Base-by-base conservation (phyloP, 768 basidiomycete genomes). In the Tylopilus rubrobrunneus region DNA sequence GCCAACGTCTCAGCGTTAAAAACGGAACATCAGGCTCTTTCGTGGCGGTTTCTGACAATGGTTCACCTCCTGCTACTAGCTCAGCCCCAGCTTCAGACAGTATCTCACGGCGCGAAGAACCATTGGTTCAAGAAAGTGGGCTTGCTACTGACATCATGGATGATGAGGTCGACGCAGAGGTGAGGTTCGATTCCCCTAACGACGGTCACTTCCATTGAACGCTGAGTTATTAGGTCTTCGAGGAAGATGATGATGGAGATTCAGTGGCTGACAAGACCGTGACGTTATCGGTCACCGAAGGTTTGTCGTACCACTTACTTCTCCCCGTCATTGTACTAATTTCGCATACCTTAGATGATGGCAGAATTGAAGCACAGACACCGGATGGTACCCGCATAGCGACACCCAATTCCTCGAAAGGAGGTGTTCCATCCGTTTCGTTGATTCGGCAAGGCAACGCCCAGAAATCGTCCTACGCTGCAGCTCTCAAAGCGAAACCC, bases 371-470 rank as follows among this genome's bases (percentile, higher is more conserved):
- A 65, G 97, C 95, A 2, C 92, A 97, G 67, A 98, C 97, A 0
- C 95, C 97, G 4, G 93, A 98, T 59, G 97, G 97, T 1, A 98
- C 95, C 0, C 83, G 93, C 15, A 85, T 99, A 29, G 84, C 90
- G 3, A 98, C 97, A 5, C 96, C 97, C 1, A 87, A 78, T 51
- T 79, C 82, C 2, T 60, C 68, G 3, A 80, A 76, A 62, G 77
- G 79, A 62, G 76, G 79, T 27, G 71, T 65, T 19, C 66, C 68
- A 12, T 55, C 73, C 68, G 65, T 47, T 73, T 31, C 68, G 48
- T 60, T 68, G 48, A 45, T 66, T 29, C 64, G 67, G 10, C 71
- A 70, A 10, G 65, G 71, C 12, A 68, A 73, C 36, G 56, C 64
- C 19, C 62, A 65, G 42, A 75, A 79, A 58, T 75, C 80, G 0